Base-by-base conservation (phyloP, 805 yeast genomes). In the Myxozyma melibiosi region DNA sequence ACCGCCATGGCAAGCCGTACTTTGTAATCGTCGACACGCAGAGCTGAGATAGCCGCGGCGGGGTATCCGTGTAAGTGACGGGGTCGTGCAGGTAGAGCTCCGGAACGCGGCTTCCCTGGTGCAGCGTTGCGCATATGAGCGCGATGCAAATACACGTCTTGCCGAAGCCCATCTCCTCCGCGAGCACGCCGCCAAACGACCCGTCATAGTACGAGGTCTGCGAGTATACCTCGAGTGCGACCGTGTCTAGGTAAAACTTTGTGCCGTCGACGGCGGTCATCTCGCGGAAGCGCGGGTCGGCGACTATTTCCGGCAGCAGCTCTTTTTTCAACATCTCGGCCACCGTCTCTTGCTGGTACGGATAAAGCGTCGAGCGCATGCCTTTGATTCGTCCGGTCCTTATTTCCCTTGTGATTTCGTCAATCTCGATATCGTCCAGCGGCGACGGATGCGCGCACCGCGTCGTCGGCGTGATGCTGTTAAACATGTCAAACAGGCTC, bases 151-250 rank as follows among this genome's bases (percentile, higher is more conserved):
- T 83, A 47, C 82, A 75, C 0, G 88, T 83, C 66, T 83, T 83
- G 0, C 88, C 62, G 40, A 82, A 71, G 0, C 88, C 88, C 87
- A 83, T 83, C 75, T 82, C 83, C 56, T 83, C 88, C 1, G 86
- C 86, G 14, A 83, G 67, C 4, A 83, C 81, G 0, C 87, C 88
- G 18, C 87, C 87, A 62, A 79, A 71, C 0, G 87, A 83, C 1
- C 82, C 71, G 13, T 64, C 64, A 61, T 76, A 82, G 2, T 68
- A 65, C 20, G 74, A 78, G 0, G 87, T 82, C 2, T 66, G 56
- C 1, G 27, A 20, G 22, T 65, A 67, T 30, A 81, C 70, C 2
- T 62, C 59, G 31, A 73, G 61, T 0, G 62, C 64, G 3, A 65
- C 60, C 0, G 74, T 51, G 65, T 84, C 78, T 51, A 77, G 67